These are phyloP conservation scores for Entomortierella beljakovae DNA, from an alignment of 192 early-diverging fungal species.

Conservation along the genomic window DNA sequence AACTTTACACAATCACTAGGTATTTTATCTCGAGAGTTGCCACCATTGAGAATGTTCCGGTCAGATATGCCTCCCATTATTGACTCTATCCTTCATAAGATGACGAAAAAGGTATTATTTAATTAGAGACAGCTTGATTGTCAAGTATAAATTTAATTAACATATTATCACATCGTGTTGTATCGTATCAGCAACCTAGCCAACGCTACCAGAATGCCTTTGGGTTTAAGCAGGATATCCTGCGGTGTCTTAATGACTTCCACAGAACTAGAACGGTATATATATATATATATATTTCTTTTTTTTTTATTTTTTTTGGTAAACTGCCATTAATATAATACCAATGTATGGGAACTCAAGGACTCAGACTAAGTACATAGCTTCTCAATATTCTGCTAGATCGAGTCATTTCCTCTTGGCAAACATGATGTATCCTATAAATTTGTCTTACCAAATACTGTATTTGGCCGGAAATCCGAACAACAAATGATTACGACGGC, in stretches of 20 bases:
- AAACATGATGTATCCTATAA: conserved; percentile 37
- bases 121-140: not conserved
- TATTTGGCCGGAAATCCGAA: conserved; percentile 35
- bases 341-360: too few species aligned
- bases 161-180: not conserved
- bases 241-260: conserved; percentile 25
- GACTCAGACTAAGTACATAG: too few species aligned
- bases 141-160: not conserved
- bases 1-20: conserved; percentile 12
- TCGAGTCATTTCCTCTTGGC: conserved; percentile 34
- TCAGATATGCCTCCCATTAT: conserved; percentile 49
- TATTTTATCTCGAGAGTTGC: conserved; percentile 36
- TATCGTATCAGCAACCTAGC: conserved; percentile 37
- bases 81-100: conserved; percentile 42
- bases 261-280: conserved; percentile 37
- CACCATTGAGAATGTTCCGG: conserved; percentile 24
- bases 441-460: conserved; percentile 33
- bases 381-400: conserved; percentile 30
- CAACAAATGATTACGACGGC: conserved; percentile 48
- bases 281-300: not conserved
- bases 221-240: conserved; percentile 50
- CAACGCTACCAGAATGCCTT: conserved; percentile 46
- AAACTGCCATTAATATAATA: too few species aligned
- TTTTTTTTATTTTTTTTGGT: too few species aligned
- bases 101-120: conserved; percentile 53